Evolutionary conservation across 2,329 filamentous ascomycete species (phyloP), one percentile per base, ranked within the genome.

Genomic region (Stagonosporopsis cucurbitacearum): DNA sequence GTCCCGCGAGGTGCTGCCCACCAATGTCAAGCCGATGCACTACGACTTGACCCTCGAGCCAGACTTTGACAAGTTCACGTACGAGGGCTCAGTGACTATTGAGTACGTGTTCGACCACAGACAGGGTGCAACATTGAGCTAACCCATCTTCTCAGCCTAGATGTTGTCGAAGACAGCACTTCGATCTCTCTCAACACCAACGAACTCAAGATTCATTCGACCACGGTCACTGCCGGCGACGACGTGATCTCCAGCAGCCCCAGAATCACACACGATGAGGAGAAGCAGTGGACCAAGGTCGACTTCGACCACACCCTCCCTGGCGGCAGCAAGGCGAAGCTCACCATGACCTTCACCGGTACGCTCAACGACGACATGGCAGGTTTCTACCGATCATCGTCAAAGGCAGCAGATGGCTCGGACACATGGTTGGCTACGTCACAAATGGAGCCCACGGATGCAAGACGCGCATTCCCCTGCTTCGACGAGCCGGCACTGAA

Each of bases 401-500:
- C 94, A 82, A 96, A 95, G 81, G 88, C 86, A 58, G 79, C 85
- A 44, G 87, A 95, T 70, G 94, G 94, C 35, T 86, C 86, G 57
- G 87, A 88, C 55, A 90, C 90, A 64, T 89, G 93, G 74, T 83
- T 98, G 71, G 94, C 93, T 25, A 94, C 92, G 23, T 91, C 91
- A 17, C 94, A 98, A 81, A 96, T 98, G 90, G 94, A 98, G 80
- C 89, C 94, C 35, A 97, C 94, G 13, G 94, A 98, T 79, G 93
- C 92, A 59, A 86, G 94, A 68, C 85, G 93, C 67, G 92, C 94
- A 6, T 96, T 98, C 79, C 94, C 94, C 39, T 97, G 94, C 79
- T 97, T 97, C 75, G 94, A 98, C 72, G 95, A 98, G 80, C 94
- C 94, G 25, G 89, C 92, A 23, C 83, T 98, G 66, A 98, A 98